Evolutionary conservation across 805 yeast genomes (phyloP), one percentile per base, ranked within the genome.

Genomic region (Candida caryicola): DNA sequence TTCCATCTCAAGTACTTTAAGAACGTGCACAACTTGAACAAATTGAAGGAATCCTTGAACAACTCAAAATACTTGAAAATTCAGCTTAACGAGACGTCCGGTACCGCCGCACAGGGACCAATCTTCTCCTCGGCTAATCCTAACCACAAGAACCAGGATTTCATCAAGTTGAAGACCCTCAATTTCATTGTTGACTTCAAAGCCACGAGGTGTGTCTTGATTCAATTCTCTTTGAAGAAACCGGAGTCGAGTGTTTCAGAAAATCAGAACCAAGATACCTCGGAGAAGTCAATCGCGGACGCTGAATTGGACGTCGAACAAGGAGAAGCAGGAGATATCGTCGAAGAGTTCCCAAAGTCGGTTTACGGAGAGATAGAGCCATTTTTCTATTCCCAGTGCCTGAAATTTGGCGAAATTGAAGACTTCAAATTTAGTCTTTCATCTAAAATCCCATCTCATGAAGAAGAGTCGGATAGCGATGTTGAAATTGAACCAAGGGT

Each of bases 371-470:
- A 21, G 10, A 44, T 59, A 28, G 54, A 48, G 8, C 40, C 51
- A 8, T 52, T 47, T 4, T 44, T 73, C 9, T 40, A 45, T 4
- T 43, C 48, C 3, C 68, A 62, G 37, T 62, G 72, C 39, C 54
- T 46, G 17, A 57, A 60, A 29, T 64, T 64, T 43, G 81, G 79
- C 13, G 61, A 60, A 0, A 50, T 73, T 23, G 76, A 72, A 37
- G 57, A 59, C 17, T 49, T 70, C 38, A 39, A 36, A 19, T 25
- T 40, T 5, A 29, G 37, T 7, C 23, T 33, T 5, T 34, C 27
- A 4, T 19, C 33, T 15, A 29, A 29, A 14, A 40, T 17, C 6
- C 38, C 21, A 12, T 27, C 6, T 16, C 19, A 16, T 13, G 19
- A 29, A 15, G 9, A 6, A 21, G 17, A 10, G 4, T 23, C 36